Percentiles rank a stretch among this genome's conserved stretches.
phyloP scores from a whole-genome alignment of 176 grass and related monocot genomes.

The Thinopyrum elongatum region DNA sequence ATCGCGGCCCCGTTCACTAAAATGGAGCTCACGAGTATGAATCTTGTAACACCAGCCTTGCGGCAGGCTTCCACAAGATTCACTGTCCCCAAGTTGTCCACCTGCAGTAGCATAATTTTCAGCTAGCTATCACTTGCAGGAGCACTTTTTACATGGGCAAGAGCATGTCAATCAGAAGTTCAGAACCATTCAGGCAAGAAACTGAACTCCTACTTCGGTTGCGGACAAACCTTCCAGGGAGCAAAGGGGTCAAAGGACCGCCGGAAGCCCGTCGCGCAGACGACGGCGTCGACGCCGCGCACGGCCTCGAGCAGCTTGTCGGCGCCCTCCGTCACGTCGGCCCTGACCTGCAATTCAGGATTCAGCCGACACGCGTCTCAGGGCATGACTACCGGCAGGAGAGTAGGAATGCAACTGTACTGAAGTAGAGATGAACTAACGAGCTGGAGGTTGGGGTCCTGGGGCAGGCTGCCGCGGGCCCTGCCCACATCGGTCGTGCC shows the following conservation, averaged over 20 bases:
- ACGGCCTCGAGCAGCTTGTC: conserved; percentile 50
- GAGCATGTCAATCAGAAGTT: neutral
- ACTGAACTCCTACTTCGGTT: neutral
- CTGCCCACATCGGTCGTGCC: conserved; percentile 47
- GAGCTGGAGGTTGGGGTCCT: conserved; percentile 50
- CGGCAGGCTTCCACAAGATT: conserved; percentile 77
- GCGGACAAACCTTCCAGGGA: conserved; percentile 62
- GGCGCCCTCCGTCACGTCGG: conserved; percentile 58
- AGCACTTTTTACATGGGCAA: neutral
- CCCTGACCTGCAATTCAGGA: conserved; percentile 41
- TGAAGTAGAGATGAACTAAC: conserved; percentile 37
- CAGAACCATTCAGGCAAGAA: neutral
- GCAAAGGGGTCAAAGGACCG: conserved; percentile 64
- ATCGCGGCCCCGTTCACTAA: conserved; percentile 53
- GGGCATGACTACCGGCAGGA: neutral
- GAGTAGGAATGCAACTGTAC: neutral
- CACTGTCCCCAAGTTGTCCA: conserved; percentile 71
- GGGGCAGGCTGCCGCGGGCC: conserved; percentile 44
- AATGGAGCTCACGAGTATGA: conserved; percentile 68
- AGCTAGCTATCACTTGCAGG: neutral
- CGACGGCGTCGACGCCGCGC: conserved; percentile 52
- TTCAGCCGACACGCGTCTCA: neutral
- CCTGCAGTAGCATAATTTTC: conserved; percentile 35
- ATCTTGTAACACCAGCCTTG: conserved; percentile 58
- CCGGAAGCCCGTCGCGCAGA: conserved; percentile 66